These are phyloP conservation scores for Penicillium expansum DNA, from an alignment of 2,329 filamentous ascomycete genomes.

Conservation along the genomic window DNA sequence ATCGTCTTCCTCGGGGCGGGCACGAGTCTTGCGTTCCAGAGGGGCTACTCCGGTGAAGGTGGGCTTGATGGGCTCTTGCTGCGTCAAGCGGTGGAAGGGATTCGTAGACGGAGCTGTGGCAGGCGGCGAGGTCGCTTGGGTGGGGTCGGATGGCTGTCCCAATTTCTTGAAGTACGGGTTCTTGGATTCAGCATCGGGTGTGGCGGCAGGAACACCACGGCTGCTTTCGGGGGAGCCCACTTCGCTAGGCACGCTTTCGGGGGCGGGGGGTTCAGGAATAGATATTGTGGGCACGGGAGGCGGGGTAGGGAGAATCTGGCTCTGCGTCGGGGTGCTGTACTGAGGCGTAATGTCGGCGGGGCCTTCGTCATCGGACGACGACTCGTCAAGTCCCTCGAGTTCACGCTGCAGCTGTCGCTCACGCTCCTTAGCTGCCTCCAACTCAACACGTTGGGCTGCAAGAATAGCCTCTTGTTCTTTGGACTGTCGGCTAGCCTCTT, in stretches of 20 bases:
- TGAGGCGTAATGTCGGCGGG: slow-evolving; percentile 66
- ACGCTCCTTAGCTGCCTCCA: slow-evolving; percentile 84
- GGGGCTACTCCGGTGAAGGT: slow-evolving; percentile 53
- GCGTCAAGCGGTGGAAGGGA: slow-evolving; percentile 82
- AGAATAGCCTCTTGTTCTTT: slow-evolving; percentile 85
- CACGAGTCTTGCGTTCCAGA: slow-evolving; percentile 50
- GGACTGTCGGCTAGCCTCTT: slow-evolving; percentile 79
- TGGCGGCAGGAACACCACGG: slow-evolving; percentile 53
- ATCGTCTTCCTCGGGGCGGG: slow-evolving; percentile 61
- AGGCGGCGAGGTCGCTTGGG: slow-evolving; percentile 47
- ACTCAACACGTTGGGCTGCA: slow-evolving; percentile 81
- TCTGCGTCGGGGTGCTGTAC: slow-evolving; percentile 58
- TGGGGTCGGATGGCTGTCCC: slow-evolving; percentile 61
- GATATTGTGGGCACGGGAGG: slow-evolving; percentile 31
- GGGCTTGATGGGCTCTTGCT: slow-evolving; percentile 53
- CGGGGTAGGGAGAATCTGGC: slow-evolving; percentile 50
- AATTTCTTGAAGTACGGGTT: slow-evolving; percentile 95
- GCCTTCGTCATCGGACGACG: slow-evolving; percentile 78
- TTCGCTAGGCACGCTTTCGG: slow-evolving; percentile 53
- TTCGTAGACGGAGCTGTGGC: slow-evolving; percentile 73
- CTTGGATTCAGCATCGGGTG: slow-evolving; percentile 72
- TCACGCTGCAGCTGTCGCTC: slow-evolving; percentile 87
- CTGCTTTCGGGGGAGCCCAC: slow-evolving; percentile 49
- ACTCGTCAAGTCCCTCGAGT: slow-evolving; percentile 73
- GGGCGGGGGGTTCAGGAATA: slow-evolving; percentile 25